A percentile compares a stretch with the other conserved stretches of the same genome.
Conservation (phyloP, 441 rosid genomes). For the Cnidoscolus chayamansa region DNA sequence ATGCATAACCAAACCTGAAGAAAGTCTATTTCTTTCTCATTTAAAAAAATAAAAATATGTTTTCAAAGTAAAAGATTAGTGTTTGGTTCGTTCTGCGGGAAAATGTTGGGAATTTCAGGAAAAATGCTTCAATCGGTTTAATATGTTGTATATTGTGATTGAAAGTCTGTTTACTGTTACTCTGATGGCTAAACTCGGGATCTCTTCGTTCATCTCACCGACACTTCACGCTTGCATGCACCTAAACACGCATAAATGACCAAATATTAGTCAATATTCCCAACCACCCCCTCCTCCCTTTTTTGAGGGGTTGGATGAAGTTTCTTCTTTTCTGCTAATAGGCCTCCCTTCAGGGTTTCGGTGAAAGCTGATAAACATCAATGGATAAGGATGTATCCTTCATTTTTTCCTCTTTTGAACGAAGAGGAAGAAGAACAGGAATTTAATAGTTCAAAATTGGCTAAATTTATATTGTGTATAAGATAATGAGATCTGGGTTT, state of each 20-base stretch:
- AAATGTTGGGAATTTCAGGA: not conserved
- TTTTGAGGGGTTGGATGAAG: not conserved
- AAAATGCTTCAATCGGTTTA: not conserved
- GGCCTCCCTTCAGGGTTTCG: not conserved
- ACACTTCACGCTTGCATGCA: slow-evolving; percentile 3
- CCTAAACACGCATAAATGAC: not conserved
- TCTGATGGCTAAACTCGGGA: not conserved
- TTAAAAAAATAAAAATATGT: not conserved
- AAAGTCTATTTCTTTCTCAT: not conserved
- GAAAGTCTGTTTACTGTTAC: not conserved
- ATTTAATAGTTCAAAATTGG: not conserved
- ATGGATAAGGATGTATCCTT: not conserved
- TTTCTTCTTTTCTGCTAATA: not conserved
- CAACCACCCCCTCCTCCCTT: too few relatives aligned
- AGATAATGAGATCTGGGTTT: not conserved
- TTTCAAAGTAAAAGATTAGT: not conserved
- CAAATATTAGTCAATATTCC: not conserved
- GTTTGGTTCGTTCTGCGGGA: not conserved
- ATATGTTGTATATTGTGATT: not conserved
- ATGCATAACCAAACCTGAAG: not conserved
- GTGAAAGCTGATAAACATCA: not conserved
- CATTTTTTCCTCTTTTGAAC: not conserved
- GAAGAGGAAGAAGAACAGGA: not conserved
- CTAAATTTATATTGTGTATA: not conserved
- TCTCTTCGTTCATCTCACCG: not conserved